Evolutionary conservation across 306 rosid species (phyloP).

Genomic region (Vachellia collinsii): DNA sequence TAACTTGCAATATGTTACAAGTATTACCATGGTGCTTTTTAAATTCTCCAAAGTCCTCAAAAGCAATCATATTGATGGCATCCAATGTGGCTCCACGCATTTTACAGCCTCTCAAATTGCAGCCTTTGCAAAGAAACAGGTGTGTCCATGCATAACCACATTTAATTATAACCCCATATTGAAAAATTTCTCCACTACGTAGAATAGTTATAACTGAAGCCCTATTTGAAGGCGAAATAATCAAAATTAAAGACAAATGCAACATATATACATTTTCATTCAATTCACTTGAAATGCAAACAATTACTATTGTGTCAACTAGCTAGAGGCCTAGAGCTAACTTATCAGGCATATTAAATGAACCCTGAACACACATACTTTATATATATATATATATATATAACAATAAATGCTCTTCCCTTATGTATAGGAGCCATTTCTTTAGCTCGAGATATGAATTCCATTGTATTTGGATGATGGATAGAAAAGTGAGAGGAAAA

Average conservation of each 20-base stretch:
- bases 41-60: slow-evolving; percentile 60
- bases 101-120: slow-evolving; percentile 61
- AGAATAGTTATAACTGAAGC: not conserved
- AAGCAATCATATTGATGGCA: slow-evolving; percentile 47
- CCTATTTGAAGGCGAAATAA: not conserved
- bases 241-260: not conserved
- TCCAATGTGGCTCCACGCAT: slow-evolving; percentile 65
- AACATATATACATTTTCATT: not conserved
- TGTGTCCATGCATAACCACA: slow-evolving; percentile 38
- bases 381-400: no score
- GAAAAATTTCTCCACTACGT: not conserved
- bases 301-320: not conserved
- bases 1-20: slow-evolving; percentile 74
- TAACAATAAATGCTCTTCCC: not conserved
- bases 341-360: not conserved
- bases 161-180: not conserved
- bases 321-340: not conserved
- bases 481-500: no score
- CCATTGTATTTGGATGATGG: no score
- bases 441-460: not conserved
- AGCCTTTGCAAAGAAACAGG: slow-evolving; percentile 80
- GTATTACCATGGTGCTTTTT: slow-evolving; percentile 68
- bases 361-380: not conserved
- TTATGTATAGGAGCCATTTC: not conserved
- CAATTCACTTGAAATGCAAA: not conserved